phyloP scores from a whole-genome alignment of 2,329 filamentous ascomycete species.

The Fusarium pininemorale region DNA sequence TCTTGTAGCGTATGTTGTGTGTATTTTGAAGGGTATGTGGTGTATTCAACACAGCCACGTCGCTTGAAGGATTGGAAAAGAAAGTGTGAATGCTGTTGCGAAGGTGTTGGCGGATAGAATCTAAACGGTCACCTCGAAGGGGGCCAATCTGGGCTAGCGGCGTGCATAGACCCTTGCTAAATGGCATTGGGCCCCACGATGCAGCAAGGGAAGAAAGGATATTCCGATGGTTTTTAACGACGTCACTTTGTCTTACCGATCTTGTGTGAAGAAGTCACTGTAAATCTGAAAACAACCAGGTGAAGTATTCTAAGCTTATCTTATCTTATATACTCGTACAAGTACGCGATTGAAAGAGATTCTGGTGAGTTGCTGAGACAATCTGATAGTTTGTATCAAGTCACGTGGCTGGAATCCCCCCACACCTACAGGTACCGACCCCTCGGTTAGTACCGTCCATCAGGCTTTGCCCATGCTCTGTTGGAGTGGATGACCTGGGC shows the following conservation, averaged over 20 bases:
- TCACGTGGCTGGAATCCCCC: conserved; percentile 35
- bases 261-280: neutral
- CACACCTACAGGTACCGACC: conserved; percentile 39
- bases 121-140: conserved; percentile 48
- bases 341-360: neutral
- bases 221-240: conserved; percentile 37
- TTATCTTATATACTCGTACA: no score
- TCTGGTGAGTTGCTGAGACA: neutral
- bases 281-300: neutral
- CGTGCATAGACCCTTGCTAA: conserved; percentile 38
- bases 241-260: conserved; percentile 30
- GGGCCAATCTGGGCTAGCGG: conserved; percentile 47
- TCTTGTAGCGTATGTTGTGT: neutral
- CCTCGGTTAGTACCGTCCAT: conserved; percentile 44
- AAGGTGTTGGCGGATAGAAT: conserved; percentile 46
- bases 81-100: conserved; percentile 47
- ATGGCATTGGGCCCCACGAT: conserved; percentile 33
- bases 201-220: conserved; percentile 39
- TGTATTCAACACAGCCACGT: conserved; percentile 12
- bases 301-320: no score
- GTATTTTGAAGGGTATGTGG: conserved; percentile 2
- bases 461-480: conserved; percentile 35
- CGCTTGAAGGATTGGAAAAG: conserved; percentile 19
- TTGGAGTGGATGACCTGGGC: conserved; percentile 33
- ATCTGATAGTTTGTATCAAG: neutral